Percentiles rank a stretch among this genome's conserved stretches.
phyloP scores from a whole-genome alignment of 176 grass and related monocot species.

The Oryza officinalis region DNA sequence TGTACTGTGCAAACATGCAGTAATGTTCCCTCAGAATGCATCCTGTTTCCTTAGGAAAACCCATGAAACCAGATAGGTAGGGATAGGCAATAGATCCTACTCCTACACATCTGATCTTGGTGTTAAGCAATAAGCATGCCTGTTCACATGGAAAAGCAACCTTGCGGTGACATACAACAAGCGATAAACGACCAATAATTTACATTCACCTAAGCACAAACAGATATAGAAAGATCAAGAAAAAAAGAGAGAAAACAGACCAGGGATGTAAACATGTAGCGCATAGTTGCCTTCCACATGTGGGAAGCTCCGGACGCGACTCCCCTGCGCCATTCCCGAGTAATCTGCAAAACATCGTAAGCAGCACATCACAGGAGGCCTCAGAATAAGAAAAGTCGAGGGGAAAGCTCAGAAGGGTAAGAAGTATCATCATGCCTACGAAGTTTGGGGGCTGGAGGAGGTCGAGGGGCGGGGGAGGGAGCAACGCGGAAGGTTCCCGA shows the following conservation, averaged over 20 bases:
- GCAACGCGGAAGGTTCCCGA: slow-evolving; percentile 14
- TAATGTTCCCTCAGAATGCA: not conserved
- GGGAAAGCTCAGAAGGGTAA: not conserved
- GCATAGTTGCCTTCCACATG: slow-evolving; percentile 84
- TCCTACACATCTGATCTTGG: not conserved
- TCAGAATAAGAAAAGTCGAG: not conserved
- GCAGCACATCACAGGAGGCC: slow-evolving; percentile 6
- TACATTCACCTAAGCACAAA: not conserved
- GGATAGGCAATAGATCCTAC: not conserved
- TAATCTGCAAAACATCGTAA: slow-evolving; percentile 66
- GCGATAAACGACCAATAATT: not conserved
- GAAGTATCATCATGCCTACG: slow-evolving; percentile 51
- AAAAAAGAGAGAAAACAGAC: slow-evolving; percentile 32
- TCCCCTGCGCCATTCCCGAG: slow-evolving; percentile 57
- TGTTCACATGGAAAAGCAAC: not conserved
- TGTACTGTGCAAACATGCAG: not conserved
- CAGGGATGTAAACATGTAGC: slow-evolving; percentile 83
- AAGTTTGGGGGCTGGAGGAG: slow-evolving; percentile 67
- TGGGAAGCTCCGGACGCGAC: slow-evolving; percentile 81
- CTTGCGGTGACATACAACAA: not conserved
- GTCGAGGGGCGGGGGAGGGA: slow-evolving; percentile 79
- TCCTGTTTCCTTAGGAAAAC: not conserved
- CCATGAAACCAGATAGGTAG: not conserved
- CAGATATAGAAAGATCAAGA: not conserved
- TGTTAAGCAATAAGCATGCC: not conserved